These are phyloP conservation scores for Sclerotinia borealis DNA, from an alignment of 2,329 filamentous ascomycete species.

Conservation along the genomic window DNA sequence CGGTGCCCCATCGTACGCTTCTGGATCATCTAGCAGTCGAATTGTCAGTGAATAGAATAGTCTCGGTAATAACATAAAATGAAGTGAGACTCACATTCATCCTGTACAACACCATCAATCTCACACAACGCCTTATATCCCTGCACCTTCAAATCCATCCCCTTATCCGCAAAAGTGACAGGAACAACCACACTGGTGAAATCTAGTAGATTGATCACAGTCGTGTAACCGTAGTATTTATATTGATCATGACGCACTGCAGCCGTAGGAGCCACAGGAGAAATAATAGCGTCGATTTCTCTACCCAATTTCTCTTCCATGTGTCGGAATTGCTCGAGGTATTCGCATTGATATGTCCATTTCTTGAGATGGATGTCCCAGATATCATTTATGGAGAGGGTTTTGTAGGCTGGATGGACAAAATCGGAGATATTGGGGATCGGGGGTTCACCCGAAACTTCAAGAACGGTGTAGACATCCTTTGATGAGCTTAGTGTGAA, in stretches of 20 bases:
- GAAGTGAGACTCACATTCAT: conserved; percentile 25
- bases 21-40: conserved; percentile 22
- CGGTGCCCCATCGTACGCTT: conserved; percentile 26
- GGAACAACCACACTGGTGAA: conserved; percentile 38
- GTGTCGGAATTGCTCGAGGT: conserved; percentile 32
- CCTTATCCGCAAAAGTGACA: conserved; percentile 38
- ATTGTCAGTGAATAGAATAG: conserved; percentile 17
- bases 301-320: conserved; percentile 25
- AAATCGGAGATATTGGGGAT: conserved; percentile 32
- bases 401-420: conserved; percentile 18
- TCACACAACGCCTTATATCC: conserved; percentile 20
- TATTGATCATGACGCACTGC: conserved; percentile 29
- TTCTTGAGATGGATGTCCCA: conserved; percentile 24
- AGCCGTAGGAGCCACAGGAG: conserved; percentile 31
- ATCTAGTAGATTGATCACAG: conserved; percentile 27
- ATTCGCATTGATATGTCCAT: conserved; percentile 31
- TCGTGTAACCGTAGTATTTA: conserved; percentile 26
- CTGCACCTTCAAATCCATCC: conserved; percentile 28
- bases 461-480: conserved; percentile 21
- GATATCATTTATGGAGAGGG: conserved; percentile 25
- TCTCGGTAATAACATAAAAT: background rate
- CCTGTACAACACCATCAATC: conserved; percentile 23
- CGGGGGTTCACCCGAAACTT: conserved; percentile 33
- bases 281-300: conserved; percentile 33
- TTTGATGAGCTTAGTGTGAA: background rate